Evolutionary conservation across 73 alveolate species (phyloP), one percentile per base, ranked within the genome.

Genomic region (Symbiodinium natans): DNA sequence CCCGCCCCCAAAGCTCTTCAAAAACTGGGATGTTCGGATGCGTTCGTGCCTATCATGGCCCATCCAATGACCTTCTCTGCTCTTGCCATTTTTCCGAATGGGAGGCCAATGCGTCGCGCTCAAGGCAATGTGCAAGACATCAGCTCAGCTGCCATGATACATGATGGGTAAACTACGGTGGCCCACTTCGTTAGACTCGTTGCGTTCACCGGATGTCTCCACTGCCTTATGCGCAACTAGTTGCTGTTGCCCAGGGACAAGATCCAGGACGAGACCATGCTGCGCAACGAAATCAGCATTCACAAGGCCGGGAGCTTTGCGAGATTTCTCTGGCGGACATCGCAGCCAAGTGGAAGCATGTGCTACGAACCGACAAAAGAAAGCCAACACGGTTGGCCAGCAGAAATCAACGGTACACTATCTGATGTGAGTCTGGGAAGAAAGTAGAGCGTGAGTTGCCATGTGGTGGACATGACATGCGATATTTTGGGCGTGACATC

Each of bases 211-310:
- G 59, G 59, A 46, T 46, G 59, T 46, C n/a, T n/a, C n/a, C n/a
- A n/a, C n/a, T n/a, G 59, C 59, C 21, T 6, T 13, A 46, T 9
- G 59, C 59, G 38, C 40, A 21, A 27, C 77, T 1, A 27, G 7
- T 25, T 29, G 77, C 77, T 19, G n/a, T 63, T 1, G 31, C 77
- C 54, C 21, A 90, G 97, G 97, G 97, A 90, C 19, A 84, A 85
- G 80, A 90, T 90, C 77, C 97, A 90, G 48, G 98, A 92, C 33
- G 98, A 92, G 63, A 88, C 82, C 92, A 74, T 92, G 98, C 98
- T 92, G 40, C 98, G 98, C 41, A 92, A 92, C 68, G 98, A 92
- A 40, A 92, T 92, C 59, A 52, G 92, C 83, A 92, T 92, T 43
- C 98, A 92, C 92, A 92, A 92, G 98, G 98, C 54, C 11, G 29